Evolutionary conservation across 1,139 yeast genomes (phyloP), one percentile per base, ranked within the genome.

Genomic region (Sugiyamaella castrensis): DNA sequence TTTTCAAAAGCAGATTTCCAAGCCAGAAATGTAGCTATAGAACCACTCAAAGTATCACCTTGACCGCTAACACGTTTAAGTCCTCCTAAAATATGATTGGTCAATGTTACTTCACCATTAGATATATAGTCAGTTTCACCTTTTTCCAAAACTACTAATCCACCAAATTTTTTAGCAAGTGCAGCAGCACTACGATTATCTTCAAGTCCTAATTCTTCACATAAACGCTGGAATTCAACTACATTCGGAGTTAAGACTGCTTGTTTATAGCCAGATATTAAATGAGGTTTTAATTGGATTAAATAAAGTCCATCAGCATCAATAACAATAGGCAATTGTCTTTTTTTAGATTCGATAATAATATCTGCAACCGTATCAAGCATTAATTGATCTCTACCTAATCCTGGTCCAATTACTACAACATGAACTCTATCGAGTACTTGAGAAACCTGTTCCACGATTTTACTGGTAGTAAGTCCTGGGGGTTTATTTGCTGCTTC

Each of bases 321-420:
- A 43, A 92, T 66, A 2, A 92, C 80, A 15, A 92, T 66, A 0
- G 96, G 96, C 50, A 77, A 62, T 8, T 76, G 55, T 13, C 77
- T 67, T 13, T 66, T 73, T 56, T 73, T 76, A 40, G 84, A 73
- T 56, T 80, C 80, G 53, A 74, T 73, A 43, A 92, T 73, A 26
- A 91, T 75, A 39, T 74, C 65, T 10, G 75, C 75, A 49, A 85
- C 74, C 1, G 84, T 75, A 46, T 76, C 73, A 52, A 84, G 67
- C 88, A 88, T 84, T 33, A 79, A 65, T 4, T 71, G 68, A 64
- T 88, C 96, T 41, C 98, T 72, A 0, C 98, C 98, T 54, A 89
- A 77, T 0, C 98, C 98, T 0, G 98, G 98, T 0, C 98, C 98
- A 36, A 91, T 75, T 2, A 92, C 87, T 26, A 91, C 81, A 11